Evolutionary conservation across 2,329 filamentous ascomycete genomes (phyloP), one percentile per base, ranked within the genome.

Genomic region (Parastagonospora nodorum): DNA sequence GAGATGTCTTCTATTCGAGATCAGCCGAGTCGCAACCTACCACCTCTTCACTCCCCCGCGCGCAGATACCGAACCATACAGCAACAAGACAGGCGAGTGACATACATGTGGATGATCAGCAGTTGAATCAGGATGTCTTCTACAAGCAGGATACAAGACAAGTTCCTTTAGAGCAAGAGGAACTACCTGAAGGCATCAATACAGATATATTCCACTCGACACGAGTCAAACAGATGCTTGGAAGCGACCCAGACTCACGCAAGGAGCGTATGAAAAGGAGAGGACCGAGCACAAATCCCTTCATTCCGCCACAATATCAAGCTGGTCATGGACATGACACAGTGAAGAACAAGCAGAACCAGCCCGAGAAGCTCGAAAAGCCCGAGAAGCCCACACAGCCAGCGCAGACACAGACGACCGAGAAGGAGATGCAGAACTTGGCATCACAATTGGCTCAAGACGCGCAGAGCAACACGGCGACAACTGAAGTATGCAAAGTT

Each of bases 201-300:
- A 79, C 80, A 5, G 80, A 84, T 57, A 70, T 88, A 0, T 88
- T 88, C 63, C 82, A 83, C 48, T 88, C 82, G 47, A 81, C 80
- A 2, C 78, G 77, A 47, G 81, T 86, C 15, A 81, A 84, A 27
- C 79, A 74, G 52, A 76, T 84, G 68, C 72, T 88, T 11, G 79
- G 81, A 28, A 76, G 76, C 28, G 77, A 80, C 31, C 66, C 64
- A 5, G 65, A 70, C 47, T 64, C 67, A 11, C 56, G 60, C n/a
- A 72, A 70, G 40, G 63, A 66, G 50, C 62, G 66, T 31, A 53
- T 74, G 12, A 54, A 74, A 42, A 72, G 72, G 33, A 68, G 58
- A 42, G 63, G 65, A 10, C 40, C 46, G 14, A 63, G 64, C 15
- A 60, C 53, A 29, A 69, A 67, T 8, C 73, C 72, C 11, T 53